Evolutionary conservation across 805 yeast genomes (phyloP).

Genomic region (Cyberlindnera mississippiensis): DNA sequence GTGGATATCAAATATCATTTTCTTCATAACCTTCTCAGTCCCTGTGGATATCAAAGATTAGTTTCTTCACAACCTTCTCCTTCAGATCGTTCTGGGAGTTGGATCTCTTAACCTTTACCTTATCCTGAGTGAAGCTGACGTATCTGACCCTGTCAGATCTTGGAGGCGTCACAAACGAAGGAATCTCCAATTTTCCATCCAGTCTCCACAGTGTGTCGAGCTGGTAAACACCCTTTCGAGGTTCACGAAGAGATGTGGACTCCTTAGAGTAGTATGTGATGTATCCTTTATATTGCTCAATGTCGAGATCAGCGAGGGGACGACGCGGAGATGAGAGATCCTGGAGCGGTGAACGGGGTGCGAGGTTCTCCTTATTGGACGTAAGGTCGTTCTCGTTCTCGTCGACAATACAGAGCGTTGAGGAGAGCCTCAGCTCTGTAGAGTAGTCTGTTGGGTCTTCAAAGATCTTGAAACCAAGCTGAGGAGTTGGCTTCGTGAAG

Average conservation of each 20-base stretch:
- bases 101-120: slow-evolving; percentile 22
- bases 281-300: slow-evolving; percentile 17
- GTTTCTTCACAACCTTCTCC: slow-evolving; percentile 23
- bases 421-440: slow-evolving; percentile 14
- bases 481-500: slow-evolving; percentile 10
- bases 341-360: slow-evolving; percentile 2
- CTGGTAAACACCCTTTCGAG: slow-evolving; percentile 10
- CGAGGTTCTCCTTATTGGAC: slow-evolving; percentile 20
- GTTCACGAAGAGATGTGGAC: background rate
- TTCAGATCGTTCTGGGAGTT: slow-evolving; percentile 19
- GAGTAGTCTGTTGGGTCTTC: slow-evolving; percentile 25
- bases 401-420: slow-evolving; percentile 13
- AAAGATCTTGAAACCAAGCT: slow-evolving; percentile 23
- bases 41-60: slow-evolving; percentile 24
- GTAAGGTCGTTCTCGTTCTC: slow-evolving; percentile 22
- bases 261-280: slow-evolving; percentile 13
- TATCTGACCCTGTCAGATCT: slow-evolving; percentile 21
- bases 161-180: slow-evolving; percentile 27
- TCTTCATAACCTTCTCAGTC: slow-evolving; percentile 8
- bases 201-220: slow-evolving; percentile 20
- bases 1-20: background rate
- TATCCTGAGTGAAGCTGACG: slow-evolving; percentile 17
- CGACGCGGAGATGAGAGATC: slow-evolving; percentile 1
- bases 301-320: slow-evolving; percentile 17
- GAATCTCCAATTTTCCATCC: slow-evolving; percentile 13